These are phyloP conservation scores for Botryococcus braunii DNA, from an alignment of 163 green algal genomes.

Conservation along the genomic window DNA sequence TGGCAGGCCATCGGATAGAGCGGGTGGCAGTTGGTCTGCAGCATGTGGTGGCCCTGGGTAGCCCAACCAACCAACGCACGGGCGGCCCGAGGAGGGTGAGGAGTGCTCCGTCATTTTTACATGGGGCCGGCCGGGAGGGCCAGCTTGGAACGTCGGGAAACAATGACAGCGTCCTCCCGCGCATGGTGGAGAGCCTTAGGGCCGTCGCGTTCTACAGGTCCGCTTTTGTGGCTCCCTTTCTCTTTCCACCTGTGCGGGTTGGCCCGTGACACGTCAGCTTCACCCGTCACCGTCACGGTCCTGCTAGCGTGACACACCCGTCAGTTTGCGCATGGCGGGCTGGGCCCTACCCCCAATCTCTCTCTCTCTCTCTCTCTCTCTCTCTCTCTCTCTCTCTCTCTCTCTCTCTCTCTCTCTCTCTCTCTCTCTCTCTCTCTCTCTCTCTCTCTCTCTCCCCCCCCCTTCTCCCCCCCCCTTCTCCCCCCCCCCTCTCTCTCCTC, in stretches of 20 bases:
- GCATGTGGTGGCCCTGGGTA: slow-evolving; percentile 52
- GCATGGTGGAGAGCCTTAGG: slow-evolving; percentile 24
- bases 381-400: too few relatives aligned
- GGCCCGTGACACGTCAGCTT: neutral
- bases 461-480: neutral
- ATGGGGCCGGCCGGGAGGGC: slow-evolving; percentile 58
- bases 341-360: too few relatives aligned
- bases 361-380: too few relatives aligned
- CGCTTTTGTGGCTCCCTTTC: neutral
- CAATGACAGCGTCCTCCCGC: slow-evolving; percentile 21
- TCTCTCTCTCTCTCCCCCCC: neutral
- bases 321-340: neutral
- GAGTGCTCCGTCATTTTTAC: slow-evolving; percentile 11
- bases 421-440: neutral
- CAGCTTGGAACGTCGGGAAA: slow-evolving; percentile 50
- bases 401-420: neutral
- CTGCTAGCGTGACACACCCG: neutral
- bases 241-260: neutral
- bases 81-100: slow-evolving; percentile 9
- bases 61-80: neutral
- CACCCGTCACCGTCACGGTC: neutral
- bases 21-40: slow-evolving; percentile 57
- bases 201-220: slow-evolving; percentile 52
- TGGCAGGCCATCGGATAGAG: slow-evolving; percentile 30
- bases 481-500: too few relatives aligned